Evolutionary conservation across 345 rosid genomes (phyloP).

Genomic region (Psidium guajava): DNA sequence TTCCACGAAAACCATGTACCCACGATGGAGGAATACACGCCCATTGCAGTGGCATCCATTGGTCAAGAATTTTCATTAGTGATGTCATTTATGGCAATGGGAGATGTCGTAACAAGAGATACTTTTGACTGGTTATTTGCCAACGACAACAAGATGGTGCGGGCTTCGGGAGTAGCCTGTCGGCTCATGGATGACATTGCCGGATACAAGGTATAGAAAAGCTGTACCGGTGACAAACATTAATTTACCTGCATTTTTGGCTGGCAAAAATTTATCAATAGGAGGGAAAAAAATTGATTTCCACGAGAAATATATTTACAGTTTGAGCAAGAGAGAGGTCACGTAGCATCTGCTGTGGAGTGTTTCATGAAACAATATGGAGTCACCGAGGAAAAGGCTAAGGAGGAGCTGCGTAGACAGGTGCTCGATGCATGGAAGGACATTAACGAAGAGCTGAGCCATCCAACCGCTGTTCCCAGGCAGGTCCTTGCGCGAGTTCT

Average conservation of each 20-base stretch:
- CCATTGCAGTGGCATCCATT: too few relatives aligned
- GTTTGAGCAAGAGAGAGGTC: slow-evolving; percentile 1
- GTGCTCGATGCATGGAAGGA: too few relatives aligned
- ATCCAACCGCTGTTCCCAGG: too few relatives aligned
- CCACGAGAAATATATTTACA: neutral
- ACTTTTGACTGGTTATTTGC: neutral
- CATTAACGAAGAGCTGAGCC: too few relatives aligned
- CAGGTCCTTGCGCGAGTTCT: too few relatives aligned
- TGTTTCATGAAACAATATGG: too few relatives aligned
- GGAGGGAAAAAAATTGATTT: neutral
- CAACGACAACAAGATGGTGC: neutral
- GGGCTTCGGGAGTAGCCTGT: neutral
- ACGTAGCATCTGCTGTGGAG: neutral
- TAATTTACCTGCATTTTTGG: neutral
- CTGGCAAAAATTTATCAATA: neutral
- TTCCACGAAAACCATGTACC: too few relatives aligned
- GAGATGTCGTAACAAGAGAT: neutral
- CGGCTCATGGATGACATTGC: neutral
- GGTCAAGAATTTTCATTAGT: too few relatives aligned
- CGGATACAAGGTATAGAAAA: neutral
- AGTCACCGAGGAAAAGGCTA: too few relatives aligned
- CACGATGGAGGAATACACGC: neutral
- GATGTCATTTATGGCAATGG: too few relatives aligned
- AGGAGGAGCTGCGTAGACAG: too few relatives aligned
- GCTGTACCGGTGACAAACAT: neutral